Conservation (phyloP, 768 basidiomycete species). For the Suillus fuscotomentosus region DNA sequence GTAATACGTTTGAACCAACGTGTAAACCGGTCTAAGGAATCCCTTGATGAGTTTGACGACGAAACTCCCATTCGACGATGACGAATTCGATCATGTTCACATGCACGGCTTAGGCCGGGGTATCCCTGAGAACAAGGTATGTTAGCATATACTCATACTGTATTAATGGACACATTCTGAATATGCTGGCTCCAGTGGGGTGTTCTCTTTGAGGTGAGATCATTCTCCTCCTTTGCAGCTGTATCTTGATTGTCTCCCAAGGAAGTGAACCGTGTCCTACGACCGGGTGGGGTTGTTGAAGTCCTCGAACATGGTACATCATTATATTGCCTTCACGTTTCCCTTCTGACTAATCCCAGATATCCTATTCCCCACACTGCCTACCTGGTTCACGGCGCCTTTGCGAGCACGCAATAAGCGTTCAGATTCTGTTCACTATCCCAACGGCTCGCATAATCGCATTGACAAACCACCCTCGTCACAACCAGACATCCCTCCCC, state of each 20-base stretch:
- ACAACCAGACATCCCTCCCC: constrained; percentile 34
- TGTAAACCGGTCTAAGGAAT: neutral
- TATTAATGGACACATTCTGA: constrained; percentile 7
- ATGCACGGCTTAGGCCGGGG: constrained; percentile 62
- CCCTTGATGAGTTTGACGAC: constrained; percentile 56
- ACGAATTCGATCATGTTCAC: constrained; percentile 82
- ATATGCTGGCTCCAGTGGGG: constrained; percentile 51
- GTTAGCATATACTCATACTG: constrained; percentile 5
- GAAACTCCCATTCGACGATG: constrained; percentile 77
- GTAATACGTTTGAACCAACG: constrained; percentile 14
- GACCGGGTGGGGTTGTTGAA: constrained; percentile 70
- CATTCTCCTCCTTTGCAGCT: neutral
- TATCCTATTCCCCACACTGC: constrained; percentile 71
- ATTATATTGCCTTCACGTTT: neutral
- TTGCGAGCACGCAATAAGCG: constrained; percentile 53
- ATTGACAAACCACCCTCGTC: constrained; percentile 24
- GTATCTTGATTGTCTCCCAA: constrained; percentile 25
- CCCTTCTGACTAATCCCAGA: constrained; percentile 39
- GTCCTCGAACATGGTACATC: constrained; percentile 68
- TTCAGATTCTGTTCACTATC: constrained; percentile 48
- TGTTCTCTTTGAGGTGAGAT: constrained; percentile 57
- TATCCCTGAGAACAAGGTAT: constrained; percentile 74
- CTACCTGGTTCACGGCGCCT: constrained; percentile 75
- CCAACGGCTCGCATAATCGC: constrained; percentile 42
- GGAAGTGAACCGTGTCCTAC: constrained; percentile 72